Base-by-base conservation (phyloP, 1,139 yeast species). In the Komagataea norvegica region DNA sequence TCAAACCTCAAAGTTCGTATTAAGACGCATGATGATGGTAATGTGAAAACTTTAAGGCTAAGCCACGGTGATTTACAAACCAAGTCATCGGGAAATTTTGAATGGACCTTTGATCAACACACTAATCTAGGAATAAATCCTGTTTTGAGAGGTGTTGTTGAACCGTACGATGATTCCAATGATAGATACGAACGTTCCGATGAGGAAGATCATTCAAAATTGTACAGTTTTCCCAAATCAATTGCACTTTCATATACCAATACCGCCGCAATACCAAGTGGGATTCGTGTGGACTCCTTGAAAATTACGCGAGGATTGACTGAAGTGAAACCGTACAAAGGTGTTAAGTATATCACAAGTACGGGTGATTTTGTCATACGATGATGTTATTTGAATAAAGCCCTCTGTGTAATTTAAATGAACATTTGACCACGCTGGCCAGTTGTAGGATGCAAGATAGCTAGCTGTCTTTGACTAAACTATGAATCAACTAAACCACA, bases 241-340 rank as follows among this genome's bases (percentile, higher is more conserved):
- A 62, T 81, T 16, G 66, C 71, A 25, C 57, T 85, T 8, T 59
- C 67, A 4, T 89, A 83, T 54, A 52, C 65, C 13, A 70, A 80
- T 48, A 76, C 77, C 45, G 96, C 96, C 0, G 67, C 73, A 10
- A 69, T 86, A 2, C 84, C 94, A 1, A 82, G 94, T 56, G 91
- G 94, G 1, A 62, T 82, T 31, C 75, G 74, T 45, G 86, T 89
- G 1, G 80, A 76, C 17, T 69, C 79, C 19, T 62, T 89, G 40
- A 74, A 79, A 51, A 73, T 89, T 9, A 54, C 68, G 14, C 68
- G 71, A 46, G 89, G 91, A 0, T 51, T 76, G 48, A 74, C 76
- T 13, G 79, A 76, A 4, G 79, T 77, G 15, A 82, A 79, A 52
- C 95, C 95, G 0, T 91, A 79, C 66, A 91, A 89, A 57, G 97